Evolutionary conservation across 768 basidiomycete species (phyloP), one percentile per base, ranked within the genome.

Genomic region (Mrakia frigida): DNA sequence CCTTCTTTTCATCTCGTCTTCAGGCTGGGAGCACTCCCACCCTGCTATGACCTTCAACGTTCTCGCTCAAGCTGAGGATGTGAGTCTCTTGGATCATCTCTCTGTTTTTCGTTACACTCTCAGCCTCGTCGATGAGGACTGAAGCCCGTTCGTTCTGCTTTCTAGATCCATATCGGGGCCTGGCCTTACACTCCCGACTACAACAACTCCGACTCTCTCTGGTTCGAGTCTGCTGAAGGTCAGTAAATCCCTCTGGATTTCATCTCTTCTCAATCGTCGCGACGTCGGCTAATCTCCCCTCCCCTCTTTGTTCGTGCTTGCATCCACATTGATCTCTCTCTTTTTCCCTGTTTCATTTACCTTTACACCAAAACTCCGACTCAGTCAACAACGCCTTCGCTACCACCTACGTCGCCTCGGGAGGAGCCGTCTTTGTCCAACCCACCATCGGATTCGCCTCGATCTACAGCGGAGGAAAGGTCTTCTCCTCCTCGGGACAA

Each of bases 11-110:
- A 11, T 23, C 23, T 23, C 59, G 25, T 60, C 28, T 1, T 68
- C 67, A 25, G 33, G 25, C 41, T 39, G 16, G 35, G 41, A 41
- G 37, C 65, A 68, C 65, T 68, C 41, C 18, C 65, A 68, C 37
- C 68, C 68, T 23, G 68, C 68, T 9, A 69, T 69, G 68, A 69
- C 68, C 0, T 69, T 43, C 68, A 69, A 43, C 68, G 41, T 69
- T 18, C 68, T 69, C 25, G 68, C 68, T 25, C 68, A 69, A 16
- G 39, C 37, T 21, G 68, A 69, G 41, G 68, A 69, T 28, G 25
- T 69, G 52, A 10, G 52, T 53, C 4, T 18, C 9, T 11, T 18
- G 5, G 16, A 11, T 23, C 52, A 1, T 53, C 18, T 53, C 21
- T 3, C 23, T 5, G 7, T 28, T 25, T 25, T 10, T 28, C 23